Percentiles rank a stretch among this genome's conserved stretches.
These are phyloP conservation scores for Hymenoscyphus occultus DNA, from an alignment of 2,329 filamentous ascomycete species.

Conservation along the genomic window DNA sequence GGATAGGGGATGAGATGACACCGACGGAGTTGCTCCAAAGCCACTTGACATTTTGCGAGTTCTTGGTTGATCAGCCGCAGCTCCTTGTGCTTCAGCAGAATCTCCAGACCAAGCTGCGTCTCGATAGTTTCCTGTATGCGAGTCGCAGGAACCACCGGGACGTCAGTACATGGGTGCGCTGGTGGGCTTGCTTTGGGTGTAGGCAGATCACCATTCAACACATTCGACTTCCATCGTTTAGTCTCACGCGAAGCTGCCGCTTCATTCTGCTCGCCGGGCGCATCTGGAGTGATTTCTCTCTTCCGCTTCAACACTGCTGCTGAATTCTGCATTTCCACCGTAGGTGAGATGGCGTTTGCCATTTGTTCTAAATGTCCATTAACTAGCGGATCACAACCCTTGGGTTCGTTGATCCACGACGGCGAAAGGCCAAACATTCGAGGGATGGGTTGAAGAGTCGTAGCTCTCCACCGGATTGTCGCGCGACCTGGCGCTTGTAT, in stretches of 20 bases:
- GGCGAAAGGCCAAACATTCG: conserved; percentile 57
- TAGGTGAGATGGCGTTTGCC: conserved; percentile 28
- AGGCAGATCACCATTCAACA: conserved; percentile 14
- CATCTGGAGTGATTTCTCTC: conserved; percentile 25
- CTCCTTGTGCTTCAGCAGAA: conserved; percentile 91
- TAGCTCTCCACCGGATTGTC: not conserved
- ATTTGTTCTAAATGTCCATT: conserved; percentile 43
- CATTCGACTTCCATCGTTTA: conserved; percentile 36
- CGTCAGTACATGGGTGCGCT: conserved; percentile 7
- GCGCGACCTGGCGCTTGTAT: conserved; percentile 18
- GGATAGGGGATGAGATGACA: conserved; percentile 92
- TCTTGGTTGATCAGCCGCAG: conserved; percentile 93
- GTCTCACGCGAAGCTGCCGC: conserved; percentile 27
- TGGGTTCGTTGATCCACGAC: conserved; percentile 53
- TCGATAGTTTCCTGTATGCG: conserved; percentile 54
- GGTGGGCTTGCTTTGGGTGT: not conserved
- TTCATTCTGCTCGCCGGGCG: conserved; percentile 12
- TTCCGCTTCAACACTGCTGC: conserved; percentile 29
- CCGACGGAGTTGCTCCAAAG: conserved; percentile 87
- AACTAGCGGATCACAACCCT: conserved; percentile 53
- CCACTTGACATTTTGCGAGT: conserved; percentile 89
- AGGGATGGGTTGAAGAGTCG: conserved; percentile 35
- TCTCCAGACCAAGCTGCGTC: conserved; percentile 85
- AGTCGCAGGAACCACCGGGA: conserved; percentile 21
- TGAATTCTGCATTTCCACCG: conserved; percentile 24